Evolutionary conservation across 176 grass and related monocot genomes (phyloP).

Genomic region (Puccinellia tenuiflora): DNA sequence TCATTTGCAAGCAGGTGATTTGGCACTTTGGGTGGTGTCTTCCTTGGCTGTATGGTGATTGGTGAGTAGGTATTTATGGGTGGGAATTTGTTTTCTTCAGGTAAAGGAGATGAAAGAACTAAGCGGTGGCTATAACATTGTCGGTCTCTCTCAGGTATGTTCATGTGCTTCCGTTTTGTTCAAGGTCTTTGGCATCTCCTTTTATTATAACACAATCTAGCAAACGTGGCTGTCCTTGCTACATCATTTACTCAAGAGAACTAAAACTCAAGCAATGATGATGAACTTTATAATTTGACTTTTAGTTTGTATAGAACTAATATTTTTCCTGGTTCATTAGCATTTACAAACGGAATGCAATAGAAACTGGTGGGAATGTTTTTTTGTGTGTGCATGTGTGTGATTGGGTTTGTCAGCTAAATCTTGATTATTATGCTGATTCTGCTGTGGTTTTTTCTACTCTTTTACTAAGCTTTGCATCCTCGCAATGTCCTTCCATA

Average conservation of each 20-base stretch:
- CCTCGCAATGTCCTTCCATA: slow-evolving; percentile 17
- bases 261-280: neutral
- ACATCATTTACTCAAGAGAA: neutral
- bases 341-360: neutral
- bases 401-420: neutral
- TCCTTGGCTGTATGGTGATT: neutral
- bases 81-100: slow-evolving; percentile 36
- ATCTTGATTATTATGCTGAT: neutral
- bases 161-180: neutral
- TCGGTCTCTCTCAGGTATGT: slow-evolving; percentile 88
- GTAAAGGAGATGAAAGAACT: slow-evolving; percentile 80
- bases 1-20: slow-evolving; percentile 77
- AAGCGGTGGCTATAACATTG: slow-evolving; percentile 65
- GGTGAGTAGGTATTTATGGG: neutral
- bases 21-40: neutral
- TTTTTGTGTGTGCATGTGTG: neutral
- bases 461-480: neutral
- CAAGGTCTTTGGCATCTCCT: neutral
- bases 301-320: too few species aligned
- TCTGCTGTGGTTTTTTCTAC: neutral
- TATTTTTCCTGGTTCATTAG: too few species aligned
- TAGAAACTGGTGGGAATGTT: neutral
- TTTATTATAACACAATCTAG: neutral
- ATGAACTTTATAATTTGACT: too few species aligned
- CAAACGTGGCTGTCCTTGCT: neutral